These are phyloP conservation scores for Arthrocladium fulminans DNA, from an alignment of 2,329 filamentous ascomycete species.

Conservation along the genomic window DNA sequence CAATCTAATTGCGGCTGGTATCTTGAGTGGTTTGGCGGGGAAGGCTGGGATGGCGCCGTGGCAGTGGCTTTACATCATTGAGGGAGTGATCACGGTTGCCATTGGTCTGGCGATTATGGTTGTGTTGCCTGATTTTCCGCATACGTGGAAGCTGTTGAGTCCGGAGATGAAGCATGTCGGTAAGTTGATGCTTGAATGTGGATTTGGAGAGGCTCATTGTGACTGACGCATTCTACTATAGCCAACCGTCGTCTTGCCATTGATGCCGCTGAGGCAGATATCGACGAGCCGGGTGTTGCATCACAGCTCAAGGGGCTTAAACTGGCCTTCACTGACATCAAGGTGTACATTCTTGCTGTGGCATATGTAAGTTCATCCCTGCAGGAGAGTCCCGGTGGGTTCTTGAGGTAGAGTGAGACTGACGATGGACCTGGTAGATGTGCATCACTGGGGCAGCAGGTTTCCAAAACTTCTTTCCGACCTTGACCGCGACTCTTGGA, in stretches of 20 bases:
- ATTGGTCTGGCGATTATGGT: slow-evolving; percentile 28
- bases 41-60: slow-evolving; percentile 30
- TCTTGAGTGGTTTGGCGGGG: slow-evolving; percentile 34
- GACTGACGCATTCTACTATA: neutral
- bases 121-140: slow-evolving; percentile 31
- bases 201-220: neutral
- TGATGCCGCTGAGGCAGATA: slow-evolving; percentile 42
- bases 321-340: slow-evolving; percentile 40
- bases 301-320: slow-evolving; percentile 43
- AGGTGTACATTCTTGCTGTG: slow-evolving; percentile 35
- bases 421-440: slow-evolving; percentile 23
- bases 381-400: neutral
- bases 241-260: slow-evolving; percentile 36
- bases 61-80: slow-evolving; percentile 35
- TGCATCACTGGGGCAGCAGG: slow-evolving; percentile 42
- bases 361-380: slow-evolving; percentile 28
- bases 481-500: slow-evolving; percentile 39
- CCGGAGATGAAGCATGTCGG: slow-evolving; percentile 38
- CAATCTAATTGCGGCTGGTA: slow-evolving; percentile 45
- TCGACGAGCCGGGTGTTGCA: slow-evolving; percentile 41
- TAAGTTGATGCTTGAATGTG: neutral
- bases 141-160: slow-evolving; percentile 36
- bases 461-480: slow-evolving; percentile 51
- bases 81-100: slow-evolving; percentile 29
- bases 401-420: neutral